These are phyloP conservation scores for Stereocaulon alpinum DNA, from an alignment of 495 filamentous ascomycete species.

Conservation along the genomic window DNA sequence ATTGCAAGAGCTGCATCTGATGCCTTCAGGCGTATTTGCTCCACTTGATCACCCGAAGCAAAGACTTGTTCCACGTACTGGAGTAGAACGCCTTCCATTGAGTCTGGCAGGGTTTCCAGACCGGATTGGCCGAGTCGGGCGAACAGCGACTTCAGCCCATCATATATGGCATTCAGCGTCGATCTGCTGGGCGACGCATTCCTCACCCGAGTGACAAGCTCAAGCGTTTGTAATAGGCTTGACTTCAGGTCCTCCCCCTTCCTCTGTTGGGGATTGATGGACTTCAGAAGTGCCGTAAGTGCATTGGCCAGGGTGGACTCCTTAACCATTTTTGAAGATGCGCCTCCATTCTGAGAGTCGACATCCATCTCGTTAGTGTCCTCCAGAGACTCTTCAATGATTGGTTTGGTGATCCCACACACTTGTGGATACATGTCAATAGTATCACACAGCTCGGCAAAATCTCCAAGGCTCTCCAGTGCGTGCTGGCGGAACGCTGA, in stretches of 20 bases:
- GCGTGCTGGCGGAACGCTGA: slow-evolving; percentile 66
- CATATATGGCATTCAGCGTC: slow-evolving; percentile 36
- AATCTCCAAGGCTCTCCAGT: slow-evolving; percentile 59
- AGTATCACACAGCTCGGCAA: slow-evolving; percentile 51
- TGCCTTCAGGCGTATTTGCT: slow-evolving; percentile 21
- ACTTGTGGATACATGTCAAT: slow-evolving; percentile 59
- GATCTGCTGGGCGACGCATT: slow-evolving; percentile 31
- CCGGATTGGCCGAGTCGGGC: slow-evolving; percentile 24
- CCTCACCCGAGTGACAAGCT: slow-evolving; percentile 12
- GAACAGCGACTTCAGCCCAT: slow-evolving; percentile 35
- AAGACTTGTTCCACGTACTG: slow-evolving; percentile 15
- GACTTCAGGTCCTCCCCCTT: slow-evolving; percentile 1
- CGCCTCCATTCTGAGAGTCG: slow-evolving; percentile 33
- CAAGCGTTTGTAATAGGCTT: slow-evolving; percentile 12
- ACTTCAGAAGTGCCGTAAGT: slow-evolving; percentile 37
- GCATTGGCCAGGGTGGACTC: slow-evolving; percentile 39
- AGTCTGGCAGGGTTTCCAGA: not conserved
- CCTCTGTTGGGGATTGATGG: slow-evolving; percentile 28
- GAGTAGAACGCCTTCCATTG: slow-evolving; percentile 12
- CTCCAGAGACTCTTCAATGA: slow-evolving; percentile 45
- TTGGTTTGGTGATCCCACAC: slow-evolving; percentile 46
- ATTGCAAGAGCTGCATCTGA: slow-evolving; percentile 16
- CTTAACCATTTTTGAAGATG: slow-evolving; percentile 28
- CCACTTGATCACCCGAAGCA: slow-evolving; percentile 16
- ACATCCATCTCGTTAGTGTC: slow-evolving; percentile 62